phyloP scores from a whole-genome alignment of 345 rosid genomes.

The Eucalyptus viminalis region DNA sequence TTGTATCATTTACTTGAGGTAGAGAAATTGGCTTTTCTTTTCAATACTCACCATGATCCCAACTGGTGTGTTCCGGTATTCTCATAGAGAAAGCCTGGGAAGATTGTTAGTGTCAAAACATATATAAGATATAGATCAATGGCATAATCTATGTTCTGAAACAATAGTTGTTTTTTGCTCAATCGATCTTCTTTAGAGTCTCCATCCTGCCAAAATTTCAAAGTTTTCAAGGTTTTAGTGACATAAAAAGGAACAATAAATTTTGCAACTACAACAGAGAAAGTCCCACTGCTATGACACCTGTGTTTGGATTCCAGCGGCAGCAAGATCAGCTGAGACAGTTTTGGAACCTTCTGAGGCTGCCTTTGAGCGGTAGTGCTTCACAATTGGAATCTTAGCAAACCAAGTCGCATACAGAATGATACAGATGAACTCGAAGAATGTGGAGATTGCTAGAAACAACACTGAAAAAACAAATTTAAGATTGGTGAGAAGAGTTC shows the following conservation, averaged over 20 bases:
- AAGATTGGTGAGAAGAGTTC: not conserved
- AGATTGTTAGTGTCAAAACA: constrained; percentile 60
- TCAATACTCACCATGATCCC: not conserved
- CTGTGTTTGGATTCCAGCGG: constrained; percentile 58
- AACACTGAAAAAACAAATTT: constrained; percentile 32
- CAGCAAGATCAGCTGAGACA: constrained; percentile 73
- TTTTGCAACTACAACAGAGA: not conserved
- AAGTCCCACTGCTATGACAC: not conserved
- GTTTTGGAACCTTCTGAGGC: constrained; percentile 85
- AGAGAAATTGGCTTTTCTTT: not conserved
- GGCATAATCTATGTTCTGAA: constrained; percentile 53
- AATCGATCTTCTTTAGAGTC: constrained; percentile 23
- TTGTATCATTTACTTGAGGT: not conserved
- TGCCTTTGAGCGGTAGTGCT: constrained; percentile 77
- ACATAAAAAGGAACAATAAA: not conserved
- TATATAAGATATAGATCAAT: constrained; percentile 52
- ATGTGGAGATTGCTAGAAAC: constrained; percentile 64
- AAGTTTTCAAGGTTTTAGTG: not conserved
- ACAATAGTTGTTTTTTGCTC: constrained; percentile 41
- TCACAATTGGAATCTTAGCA: constrained; percentile 70
- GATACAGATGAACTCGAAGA: constrained; percentile 52
- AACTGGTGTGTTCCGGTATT: constrained; percentile 56
- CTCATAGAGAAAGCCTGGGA: constrained; percentile 81
- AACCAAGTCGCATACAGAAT: constrained; percentile 51
- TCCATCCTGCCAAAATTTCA: constrained; percentile 18